A percentile compares a stretch with the other conserved stretches of the same genome.
Conservation (phyloP, 176 grass and related monocot species). For the Zea luxurians region DNA sequence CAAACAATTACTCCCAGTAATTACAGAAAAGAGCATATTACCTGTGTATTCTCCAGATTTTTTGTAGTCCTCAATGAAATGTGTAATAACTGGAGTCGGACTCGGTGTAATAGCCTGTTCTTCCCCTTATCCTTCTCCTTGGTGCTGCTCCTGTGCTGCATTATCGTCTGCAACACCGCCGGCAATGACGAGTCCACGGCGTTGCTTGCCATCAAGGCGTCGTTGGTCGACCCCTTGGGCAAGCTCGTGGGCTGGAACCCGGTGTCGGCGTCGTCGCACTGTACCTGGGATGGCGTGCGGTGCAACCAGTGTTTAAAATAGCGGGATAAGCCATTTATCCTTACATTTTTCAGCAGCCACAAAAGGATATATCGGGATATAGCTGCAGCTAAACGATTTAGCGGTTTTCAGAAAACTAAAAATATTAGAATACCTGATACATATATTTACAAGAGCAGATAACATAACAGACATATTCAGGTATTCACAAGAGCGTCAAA, state of each 20-base stretch:
- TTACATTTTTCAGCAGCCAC: too few relatives aligned
- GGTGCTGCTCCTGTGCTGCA: conserved; percentile 46
- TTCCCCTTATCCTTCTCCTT: conserved; percentile 50
- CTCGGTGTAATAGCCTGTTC: too few relatives aligned
- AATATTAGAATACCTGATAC: too few relatives aligned
- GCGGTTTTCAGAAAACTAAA: too few relatives aligned
- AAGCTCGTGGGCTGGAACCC: conserved; percentile 59
- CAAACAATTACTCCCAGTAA: background rate
- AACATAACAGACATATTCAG: too few relatives aligned
- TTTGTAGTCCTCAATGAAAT: conserved; percentile 94
- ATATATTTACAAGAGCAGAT: too few relatives aligned
- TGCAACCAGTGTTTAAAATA: too few relatives aligned
- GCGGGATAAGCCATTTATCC: too few relatives aligned
- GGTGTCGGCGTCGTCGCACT: conserved; percentile 33
- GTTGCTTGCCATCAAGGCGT: conserved; percentile 67
- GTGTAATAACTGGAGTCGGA: conserved; percentile 91
- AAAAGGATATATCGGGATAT: too few relatives aligned
- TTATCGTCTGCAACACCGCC: conserved; percentile 44
- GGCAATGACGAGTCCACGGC: conserved; percentile 45
- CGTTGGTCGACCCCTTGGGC: conserved; percentile 63
- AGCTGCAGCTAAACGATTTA: too few relatives aligned
- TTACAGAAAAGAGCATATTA: conserved; percentile 35
- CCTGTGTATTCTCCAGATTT: conserved; percentile 95
- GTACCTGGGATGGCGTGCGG: conserved; percentile 70
- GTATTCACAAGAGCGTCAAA: too few relatives aligned